A percentile compares a stretch with the other conserved stretches of the same genome.
Evolutionary conservation across 805 yeast species (phyloP).

Genomic region (Brettanomyces bruxellensis): DNA sequence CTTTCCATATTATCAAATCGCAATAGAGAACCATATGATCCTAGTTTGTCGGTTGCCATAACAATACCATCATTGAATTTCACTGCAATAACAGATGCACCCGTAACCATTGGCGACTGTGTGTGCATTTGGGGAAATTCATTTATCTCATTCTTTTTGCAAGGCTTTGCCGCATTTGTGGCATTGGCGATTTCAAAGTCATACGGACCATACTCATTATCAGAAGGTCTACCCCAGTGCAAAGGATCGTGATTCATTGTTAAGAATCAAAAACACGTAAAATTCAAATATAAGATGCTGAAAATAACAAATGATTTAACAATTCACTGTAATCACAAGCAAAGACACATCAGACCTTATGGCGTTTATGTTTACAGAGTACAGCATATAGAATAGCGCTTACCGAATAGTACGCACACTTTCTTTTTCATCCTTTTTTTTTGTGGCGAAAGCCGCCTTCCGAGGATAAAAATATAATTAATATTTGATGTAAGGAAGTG

Average conservation of each 20-base stretch:
- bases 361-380: too few species aligned
- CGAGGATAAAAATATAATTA: background rate
- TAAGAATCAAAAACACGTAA: background rate
- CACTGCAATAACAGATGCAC: constrained; percentile 89
- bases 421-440: too few species aligned
- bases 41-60: constrained; percentile 91
- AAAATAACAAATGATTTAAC: too few species aligned
- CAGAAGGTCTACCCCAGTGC: constrained; percentile 92
- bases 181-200: constrained; percentile 68
- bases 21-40: constrained; percentile 87
- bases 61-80: constrained; percentile 87
- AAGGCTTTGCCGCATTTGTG: constrained; percentile 13
- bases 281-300: too few species aligned
- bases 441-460: background rate
- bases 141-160: constrained; percentile 10
- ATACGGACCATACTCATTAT: constrained; percentile 74
- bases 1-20: constrained; percentile 83
- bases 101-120: constrained; percentile 91
- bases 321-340: too few species aligned
- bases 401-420: too few species aligned
- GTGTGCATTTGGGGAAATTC: constrained; percentile 75
- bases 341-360: too few species aligned
- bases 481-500: too few species aligned
- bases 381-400: too few species aligned
- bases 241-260: constrained; percentile 91